Evolutionary conservation across 2,329 filamentous ascomycete genomes (phyloP).

Genomic region (Sclerotinia subarctica): DNA sequence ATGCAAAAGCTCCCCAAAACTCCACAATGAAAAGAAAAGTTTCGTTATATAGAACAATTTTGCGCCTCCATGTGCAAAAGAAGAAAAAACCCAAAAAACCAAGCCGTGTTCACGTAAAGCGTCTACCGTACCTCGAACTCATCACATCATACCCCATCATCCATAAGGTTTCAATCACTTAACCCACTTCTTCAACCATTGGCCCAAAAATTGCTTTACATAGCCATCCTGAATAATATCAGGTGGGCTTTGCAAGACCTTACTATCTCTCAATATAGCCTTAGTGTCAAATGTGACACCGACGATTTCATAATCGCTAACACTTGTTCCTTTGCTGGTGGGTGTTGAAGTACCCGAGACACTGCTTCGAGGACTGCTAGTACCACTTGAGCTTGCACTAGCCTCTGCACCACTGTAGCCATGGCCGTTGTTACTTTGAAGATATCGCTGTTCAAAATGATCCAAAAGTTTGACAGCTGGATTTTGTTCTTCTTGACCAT

Average conservation of each 20-base stretch:
- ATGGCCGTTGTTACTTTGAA: slow-evolving; percentile 16
- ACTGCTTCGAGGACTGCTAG: slow-evolving; percentile 10
- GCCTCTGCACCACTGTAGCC: not conserved
- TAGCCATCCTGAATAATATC: slow-evolving; percentile 22
- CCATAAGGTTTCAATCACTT: not conserved
- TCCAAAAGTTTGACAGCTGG: slow-evolving; percentile 27
- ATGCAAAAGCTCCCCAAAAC: slow-evolving; percentile 26
- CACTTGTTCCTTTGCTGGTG: slow-evolving; percentile 5
- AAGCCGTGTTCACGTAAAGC: not conserved
- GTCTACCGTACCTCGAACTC: not conserved
- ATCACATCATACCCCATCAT: not conserved
- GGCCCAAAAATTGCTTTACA: slow-evolving; percentile 17
- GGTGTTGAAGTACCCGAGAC: not conserved
- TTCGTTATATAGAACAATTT: not conserved
- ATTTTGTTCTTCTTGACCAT: slow-evolving; percentile 39
- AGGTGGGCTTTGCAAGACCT: slow-evolving; percentile 15
- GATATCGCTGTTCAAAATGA: slow-evolving; percentile 22
- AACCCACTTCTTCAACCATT: slow-evolving; percentile 20
- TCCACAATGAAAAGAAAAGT: not conserved
- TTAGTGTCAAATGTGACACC: slow-evolving; percentile 20
- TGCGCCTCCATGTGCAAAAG: not conserved
- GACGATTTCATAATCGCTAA: slow-evolving; percentile 13
- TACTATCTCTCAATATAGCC: slow-evolving; percentile 18
- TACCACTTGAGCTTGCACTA: not conserved
- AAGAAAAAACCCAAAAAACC: not conserved